Evolutionary conservation across 2,329 filamentous ascomycete genomes (phyloP).

Genomic region (Gnomoniopsis smithogilvyi): DNA sequence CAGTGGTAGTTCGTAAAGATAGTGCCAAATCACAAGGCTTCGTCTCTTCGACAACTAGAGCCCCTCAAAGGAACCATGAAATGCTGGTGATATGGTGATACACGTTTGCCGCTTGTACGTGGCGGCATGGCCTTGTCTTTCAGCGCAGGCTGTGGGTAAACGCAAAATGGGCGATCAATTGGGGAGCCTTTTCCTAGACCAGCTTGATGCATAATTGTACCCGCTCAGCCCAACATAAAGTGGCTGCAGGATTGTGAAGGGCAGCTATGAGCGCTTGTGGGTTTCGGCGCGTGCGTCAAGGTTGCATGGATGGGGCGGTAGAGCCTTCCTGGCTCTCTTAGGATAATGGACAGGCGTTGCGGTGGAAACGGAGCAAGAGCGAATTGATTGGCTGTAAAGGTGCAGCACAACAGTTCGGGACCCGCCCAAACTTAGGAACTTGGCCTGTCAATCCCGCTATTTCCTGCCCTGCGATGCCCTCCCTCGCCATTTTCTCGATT

Average conservation of each 20-base stretch:
- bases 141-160: neutral
- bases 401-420: conserved; percentile 13
- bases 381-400: conserved; percentile 4
- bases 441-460: conserved; percentile 6
- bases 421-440: conserved; percentile 14
- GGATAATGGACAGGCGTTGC: conserved; percentile 12
- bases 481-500: conserved; percentile 1
- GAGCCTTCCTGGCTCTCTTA: neutral
- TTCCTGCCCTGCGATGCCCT: conserved; percentile 2
- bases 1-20: conserved; percentile 10
- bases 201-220: no score
- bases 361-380: conserved; percentile 14
- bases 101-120: no score
- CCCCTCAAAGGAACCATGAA: no score
- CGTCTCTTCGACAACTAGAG: neutral
- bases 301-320: neutral
- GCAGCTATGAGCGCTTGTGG: neutral
- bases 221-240: neutral
- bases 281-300: neutral
- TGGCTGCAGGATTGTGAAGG: conserved; percentile 6
- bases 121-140: no score
- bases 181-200: neutral
- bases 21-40: conserved; percentile 6
- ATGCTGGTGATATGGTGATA: no score
- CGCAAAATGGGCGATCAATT: neutral